phyloP scores from a whole-genome alignment of 2,329 filamentous ascomycete genomes.

The Tolypocladium paradoxum region DNA sequence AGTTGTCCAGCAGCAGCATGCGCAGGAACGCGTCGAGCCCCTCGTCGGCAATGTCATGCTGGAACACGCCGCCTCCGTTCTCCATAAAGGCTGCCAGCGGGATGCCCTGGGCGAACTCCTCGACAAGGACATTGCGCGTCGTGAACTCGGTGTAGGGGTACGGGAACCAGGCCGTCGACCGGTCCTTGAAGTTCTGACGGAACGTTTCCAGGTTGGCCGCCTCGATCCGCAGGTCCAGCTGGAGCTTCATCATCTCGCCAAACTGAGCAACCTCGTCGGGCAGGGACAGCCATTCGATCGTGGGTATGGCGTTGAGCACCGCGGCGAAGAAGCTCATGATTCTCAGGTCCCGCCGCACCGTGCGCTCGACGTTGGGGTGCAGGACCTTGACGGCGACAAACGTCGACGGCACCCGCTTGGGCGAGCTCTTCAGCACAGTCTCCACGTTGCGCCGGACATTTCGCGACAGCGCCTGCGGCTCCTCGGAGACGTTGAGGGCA shows the following conservation, averaged over 20 bases:
- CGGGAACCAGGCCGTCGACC: constrained; percentile 92
- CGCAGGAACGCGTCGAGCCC: constrained; percentile 91
- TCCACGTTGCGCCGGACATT: constrained; percentile 76
- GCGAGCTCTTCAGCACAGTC: constrained; percentile 74
- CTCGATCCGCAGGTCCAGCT: constrained; percentile 90
- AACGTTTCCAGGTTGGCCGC: constrained; percentile 82
- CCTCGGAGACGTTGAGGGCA: constrained; percentile 39
- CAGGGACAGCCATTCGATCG: constrained; percentile 93
- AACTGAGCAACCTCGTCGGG: constrained; percentile 92
- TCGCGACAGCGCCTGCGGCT: constrained; percentile 42
- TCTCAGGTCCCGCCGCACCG: constrained; percentile 77
- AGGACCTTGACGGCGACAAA: constrained; percentile 96
- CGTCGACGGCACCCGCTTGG: constrained; percentile 73
- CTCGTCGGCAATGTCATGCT: constrained; percentile 88
- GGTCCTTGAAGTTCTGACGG: constrained; percentile 78
- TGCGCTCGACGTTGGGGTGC: constrained; percentile 82
- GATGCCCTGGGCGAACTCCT: constrained; percentile 93
- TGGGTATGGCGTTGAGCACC: constrained; percentile 75
- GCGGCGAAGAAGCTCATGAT: constrained; percentile 93
- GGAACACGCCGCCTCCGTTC: constrained; percentile 84
- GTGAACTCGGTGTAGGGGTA: constrained; percentile 90
- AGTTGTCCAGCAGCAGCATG: constrained; percentile 96
- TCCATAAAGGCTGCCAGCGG: constrained; percentile 83
- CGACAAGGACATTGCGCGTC: constrained; percentile 82
- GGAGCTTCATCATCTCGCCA: constrained; percentile 97